Percentiles rank a stretch among this genome's conserved stretches.
phyloP scores from a whole-genome alignment of 1,284 basidiomycete genomes.

The Crepidotus sp. region DNA sequence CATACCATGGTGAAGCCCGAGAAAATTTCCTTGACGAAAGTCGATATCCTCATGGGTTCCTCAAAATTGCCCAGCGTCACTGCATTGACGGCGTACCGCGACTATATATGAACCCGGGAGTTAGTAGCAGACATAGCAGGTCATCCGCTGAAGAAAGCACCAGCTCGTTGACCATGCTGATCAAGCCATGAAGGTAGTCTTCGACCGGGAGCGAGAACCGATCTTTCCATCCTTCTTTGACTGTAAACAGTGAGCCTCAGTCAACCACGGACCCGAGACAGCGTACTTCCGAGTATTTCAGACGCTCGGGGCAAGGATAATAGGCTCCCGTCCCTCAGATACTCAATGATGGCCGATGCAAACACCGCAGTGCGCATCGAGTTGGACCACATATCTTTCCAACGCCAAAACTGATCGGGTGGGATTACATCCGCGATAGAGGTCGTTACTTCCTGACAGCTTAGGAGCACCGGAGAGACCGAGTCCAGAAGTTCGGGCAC shows the following conservation, averaged over 20 bases:
- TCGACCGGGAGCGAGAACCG: slow-evolving; percentile 61
- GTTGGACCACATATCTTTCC: slow-evolving; percentile 71
- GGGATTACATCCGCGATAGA: slow-evolving; percentile 51
- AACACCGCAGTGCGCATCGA: slow-evolving; percentile 59
- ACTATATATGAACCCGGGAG: slow-evolving; percentile 33
- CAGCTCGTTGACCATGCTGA: slow-evolving; percentile 75
- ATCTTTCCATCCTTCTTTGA: slow-evolving; percentile 63
- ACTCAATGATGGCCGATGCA: slow-evolving; percentile 56
- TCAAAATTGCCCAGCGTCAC: slow-evolving; percentile 79
- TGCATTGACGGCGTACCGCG: slow-evolving; percentile 72
- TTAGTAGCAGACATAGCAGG: not conserved
- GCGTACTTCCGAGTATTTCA: slow-evolving; percentile 15
- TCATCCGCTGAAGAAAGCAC: slow-evolving; percentile 28
- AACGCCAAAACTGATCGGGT: slow-evolving; percentile 70
- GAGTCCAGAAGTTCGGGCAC: slow-evolving; percentile 53
- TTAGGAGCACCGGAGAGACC: slow-evolving; percentile 44
- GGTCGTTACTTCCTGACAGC: slow-evolving; percentile 44
- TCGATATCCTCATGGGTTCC: slow-evolving; percentile 68
- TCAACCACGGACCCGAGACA: not conserved
- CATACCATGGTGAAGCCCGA: slow-evolving; percentile 74
- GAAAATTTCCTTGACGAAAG: slow-evolving; percentile 77
- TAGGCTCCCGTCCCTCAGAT: slow-evolving; percentile 51
- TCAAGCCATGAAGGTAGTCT: slow-evolving; percentile 81
- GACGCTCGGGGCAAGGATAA: slow-evolving; percentile 28
- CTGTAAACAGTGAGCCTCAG: slow-evolving; percentile 29